Evolutionary conservation across 768 basidiomycete genomes (phyloP).

Genomic region (Pleurotus djamor): DNA sequence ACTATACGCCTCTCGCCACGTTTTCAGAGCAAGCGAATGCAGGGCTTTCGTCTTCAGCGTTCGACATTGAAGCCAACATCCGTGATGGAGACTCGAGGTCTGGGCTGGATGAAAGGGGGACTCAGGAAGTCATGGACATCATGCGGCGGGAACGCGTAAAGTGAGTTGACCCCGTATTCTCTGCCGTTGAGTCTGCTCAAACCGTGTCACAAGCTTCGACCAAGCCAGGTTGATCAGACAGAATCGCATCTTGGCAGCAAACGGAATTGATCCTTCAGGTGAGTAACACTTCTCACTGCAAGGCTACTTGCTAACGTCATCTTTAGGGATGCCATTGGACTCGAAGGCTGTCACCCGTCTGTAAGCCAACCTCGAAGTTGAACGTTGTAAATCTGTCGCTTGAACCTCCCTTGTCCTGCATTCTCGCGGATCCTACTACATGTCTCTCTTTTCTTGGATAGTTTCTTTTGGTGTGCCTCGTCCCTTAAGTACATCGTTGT

Average conservation of each 20-base stretch:
- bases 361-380: slow-evolving; percentile 12
- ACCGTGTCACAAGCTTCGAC: slow-evolving; percentile 64
- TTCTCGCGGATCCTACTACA: background rate
- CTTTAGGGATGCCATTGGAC: slow-evolving; percentile 72
- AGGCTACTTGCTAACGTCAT: slow-evolving; percentile 5
- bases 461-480: background rate
- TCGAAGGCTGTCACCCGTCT: slow-evolving; percentile 74
- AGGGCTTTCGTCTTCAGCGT: slow-evolving; percentile 75
- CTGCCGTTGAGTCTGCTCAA: background rate
- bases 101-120: slow-evolving; percentile 86
- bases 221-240: slow-evolving; percentile 91
- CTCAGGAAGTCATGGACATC: slow-evolving; percentile 87
- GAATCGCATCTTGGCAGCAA: slow-evolving; percentile 79
- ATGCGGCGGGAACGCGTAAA: slow-evolving; percentile 83
- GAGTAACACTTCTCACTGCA: slow-evolving; percentile 17
- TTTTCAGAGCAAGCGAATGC: slow-evolving; percentile 80
- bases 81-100: slow-evolving; percentile 74
- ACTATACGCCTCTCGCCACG: slow-evolving; percentile 73
- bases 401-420: background rate
- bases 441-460: background rate
- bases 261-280: slow-evolving; percentile 93
- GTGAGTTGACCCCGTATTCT: slow-evolving; percentile 41
- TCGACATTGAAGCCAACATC: slow-evolving; percentile 89
- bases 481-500: background rate
- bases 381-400: background rate